These are phyloP conservation scores for Aquilaria sinensis DNA, from an alignment of 345 rosid genomes.

Conservation along the genomic window DNA sequence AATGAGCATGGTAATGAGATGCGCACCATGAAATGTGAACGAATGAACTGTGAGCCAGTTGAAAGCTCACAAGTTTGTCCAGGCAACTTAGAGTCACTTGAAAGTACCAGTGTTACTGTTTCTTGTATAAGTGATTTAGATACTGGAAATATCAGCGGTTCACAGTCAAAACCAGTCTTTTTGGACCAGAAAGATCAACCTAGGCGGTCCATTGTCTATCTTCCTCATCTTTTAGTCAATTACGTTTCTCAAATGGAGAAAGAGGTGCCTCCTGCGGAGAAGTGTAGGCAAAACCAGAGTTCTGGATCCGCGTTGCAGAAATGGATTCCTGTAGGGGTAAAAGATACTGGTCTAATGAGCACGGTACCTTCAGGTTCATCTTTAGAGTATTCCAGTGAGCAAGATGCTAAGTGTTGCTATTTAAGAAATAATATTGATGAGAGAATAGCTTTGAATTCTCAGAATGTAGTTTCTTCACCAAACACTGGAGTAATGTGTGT, in stretches of 20 bases:
- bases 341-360: slow-evolving; percentile 16
- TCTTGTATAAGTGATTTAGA: slow-evolving; percentile 11
- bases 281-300: slow-evolving; percentile 26
- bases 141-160: slow-evolving; percentile 10
- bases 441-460: slow-evolving; percentile 15
- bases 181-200: slow-evolving; percentile 14
- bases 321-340: slow-evolving; percentile 43
- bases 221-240: slow-evolving; percentile 32
- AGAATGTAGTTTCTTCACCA: slow-evolving; percentile 12
- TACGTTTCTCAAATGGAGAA: slow-evolving; percentile 21
- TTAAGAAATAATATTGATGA: slow-evolving; percentile 16
- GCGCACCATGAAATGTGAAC: slow-evolving; percentile 4
- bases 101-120: slow-evolving; percentile 7
- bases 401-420: slow-evolving; percentile 17
- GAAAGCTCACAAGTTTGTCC: slow-evolving; percentile 13
- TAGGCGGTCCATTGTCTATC: slow-evolving; percentile 14
- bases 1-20: background rate
- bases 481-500: slow-evolving; percentile 9
- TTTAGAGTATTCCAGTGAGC: slow-evolving; percentile 12
- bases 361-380: slow-evolving; percentile 11
- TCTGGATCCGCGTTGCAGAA: slow-evolving; percentile 34
- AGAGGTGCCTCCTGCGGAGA: slow-evolving; percentile 19
- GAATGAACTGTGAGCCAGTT: slow-evolving; percentile 20
- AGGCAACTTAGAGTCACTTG: slow-evolving; percentile 8
- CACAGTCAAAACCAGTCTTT: slow-evolving; percentile 13